Conservation (phyloP, 805 yeast species). For the Torulaspora indica region DNA sequence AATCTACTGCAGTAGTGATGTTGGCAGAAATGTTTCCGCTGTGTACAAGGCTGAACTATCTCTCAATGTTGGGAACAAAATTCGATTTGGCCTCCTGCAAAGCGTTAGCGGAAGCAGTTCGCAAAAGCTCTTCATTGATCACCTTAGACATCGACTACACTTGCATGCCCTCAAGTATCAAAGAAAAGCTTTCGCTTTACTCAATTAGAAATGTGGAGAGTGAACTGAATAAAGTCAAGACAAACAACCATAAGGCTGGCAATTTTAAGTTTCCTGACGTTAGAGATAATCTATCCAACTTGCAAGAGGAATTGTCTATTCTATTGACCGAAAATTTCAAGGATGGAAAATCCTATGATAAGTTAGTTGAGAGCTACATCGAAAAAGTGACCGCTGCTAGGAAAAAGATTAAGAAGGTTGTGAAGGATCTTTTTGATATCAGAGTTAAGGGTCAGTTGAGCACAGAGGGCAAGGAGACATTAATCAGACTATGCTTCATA, state of each 20-base stretch:
- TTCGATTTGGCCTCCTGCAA: slow-evolving; percentile 57
- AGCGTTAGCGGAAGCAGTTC: slow-evolving; percentile 63
- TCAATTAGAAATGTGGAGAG: slow-evolving; percentile 77
- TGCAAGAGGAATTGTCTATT: slow-evolving; percentile 46
- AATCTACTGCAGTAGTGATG: slow-evolving; percentile 50
- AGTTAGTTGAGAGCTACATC: slow-evolving; percentile 35
- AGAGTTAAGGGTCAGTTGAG: slow-evolving; percentile 53
- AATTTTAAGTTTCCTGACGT: slow-evolving; percentile 7
- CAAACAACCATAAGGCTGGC: slow-evolving; percentile 1
- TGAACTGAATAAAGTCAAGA: slow-evolving; percentile 36
- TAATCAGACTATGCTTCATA: slow-evolving; percentile 64
- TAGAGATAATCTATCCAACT: slow-evolving; percentile 49
- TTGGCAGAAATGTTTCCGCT: slow-evolving; percentile 69
- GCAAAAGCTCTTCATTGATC: slow-evolving; percentile 55
- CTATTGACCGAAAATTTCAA: slow-evolving; percentile 40
- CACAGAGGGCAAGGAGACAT: slow-evolving; percentile 72
- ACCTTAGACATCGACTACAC: slow-evolving; percentile 63
- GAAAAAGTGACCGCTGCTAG: slow-evolving; percentile 39
- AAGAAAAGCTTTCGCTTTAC: slow-evolving; percentile 65
- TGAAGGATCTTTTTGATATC: slow-evolving; percentile 54
- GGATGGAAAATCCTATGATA: slow-evolving; percentile 27
- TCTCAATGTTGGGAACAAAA: slow-evolving; percentile 65
- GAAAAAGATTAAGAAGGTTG: slow-evolving; percentile 42
- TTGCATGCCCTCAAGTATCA: slow-evolving; percentile 51
- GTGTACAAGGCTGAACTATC: slow-evolving; percentile 56